Percentiles rank a stretch among this genome's conserved stretches.
Conservation (phyloP, 106 monocot species). For the Dendrobium nobile region DNA sequence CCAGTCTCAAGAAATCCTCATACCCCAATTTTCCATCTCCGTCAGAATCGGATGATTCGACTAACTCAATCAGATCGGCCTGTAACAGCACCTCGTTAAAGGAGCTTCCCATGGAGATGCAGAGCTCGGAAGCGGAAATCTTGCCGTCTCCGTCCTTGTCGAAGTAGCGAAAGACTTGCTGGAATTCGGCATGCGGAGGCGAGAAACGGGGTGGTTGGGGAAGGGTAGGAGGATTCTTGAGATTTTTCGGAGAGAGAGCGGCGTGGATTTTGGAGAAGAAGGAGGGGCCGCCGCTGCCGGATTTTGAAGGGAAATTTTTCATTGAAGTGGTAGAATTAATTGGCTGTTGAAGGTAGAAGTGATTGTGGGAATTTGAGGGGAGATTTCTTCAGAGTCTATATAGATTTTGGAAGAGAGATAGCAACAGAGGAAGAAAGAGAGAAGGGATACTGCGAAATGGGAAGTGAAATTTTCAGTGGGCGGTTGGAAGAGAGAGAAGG, state of each 20-base stretch:
- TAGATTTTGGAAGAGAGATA: too few relatives aligned
- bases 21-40: slow-evolving; percentile 38
- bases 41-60: slow-evolving; percentile 32
- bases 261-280: not conserved
- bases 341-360: not conserved
- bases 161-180: slow-evolving; percentile 20
- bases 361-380: too few relatives aligned
- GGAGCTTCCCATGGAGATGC: slow-evolving; percentile 14
- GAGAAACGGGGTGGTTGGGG: not conserved
- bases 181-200: not conserved
- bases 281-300: not conserved
- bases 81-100: slow-evolving; percentile 17
- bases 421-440: too few relatives aligned
- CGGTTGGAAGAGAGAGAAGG: too few relatives aligned
- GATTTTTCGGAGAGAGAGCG: not conserved
- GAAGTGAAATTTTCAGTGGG: not conserved
- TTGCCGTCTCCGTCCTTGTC: slow-evolving; percentile 44
- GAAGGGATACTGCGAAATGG: not conserved
- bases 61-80: slow-evolving; percentile 26
- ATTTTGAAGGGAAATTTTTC: not conserved
- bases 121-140: slow-evolving; percentile 44
- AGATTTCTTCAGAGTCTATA: too few relatives aligned
- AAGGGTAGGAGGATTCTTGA: not conserved
- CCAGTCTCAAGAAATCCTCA: slow-evolving; percentile 35
- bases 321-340: not conserved